phyloP scores from a whole-genome alignment of 768 basidiomycete genomes.

The Psilocybe subaeruginosa region DNA sequence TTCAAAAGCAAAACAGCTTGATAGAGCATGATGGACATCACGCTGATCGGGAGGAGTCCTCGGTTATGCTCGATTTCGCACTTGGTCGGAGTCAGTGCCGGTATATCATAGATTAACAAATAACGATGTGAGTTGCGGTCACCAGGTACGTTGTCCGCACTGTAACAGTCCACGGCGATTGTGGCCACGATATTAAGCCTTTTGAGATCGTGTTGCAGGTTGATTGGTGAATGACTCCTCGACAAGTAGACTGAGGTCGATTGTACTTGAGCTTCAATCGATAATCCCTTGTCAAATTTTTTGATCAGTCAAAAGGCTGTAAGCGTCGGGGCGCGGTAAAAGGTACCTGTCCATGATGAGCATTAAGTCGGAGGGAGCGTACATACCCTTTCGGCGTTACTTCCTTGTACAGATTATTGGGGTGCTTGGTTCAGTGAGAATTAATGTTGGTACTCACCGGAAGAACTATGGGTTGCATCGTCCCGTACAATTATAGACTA shows the following conservation, averaged over 20 bases:
- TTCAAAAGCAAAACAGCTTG: too few species aligned
- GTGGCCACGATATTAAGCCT: not conserved
- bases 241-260: not conserved
- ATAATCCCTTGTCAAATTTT: not conserved
- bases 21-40: not conserved
- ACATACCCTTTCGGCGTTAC: not conserved
- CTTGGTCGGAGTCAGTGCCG: too few species aligned
- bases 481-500: not conserved
- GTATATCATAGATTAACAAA: too few species aligned
- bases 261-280: not conserved
- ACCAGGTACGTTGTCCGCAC: constrained; percentile 46
- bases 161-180: constrained; percentile 28
- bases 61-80: constrained; percentile 33
- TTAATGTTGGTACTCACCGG: too few species aligned
- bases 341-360: not conserved
- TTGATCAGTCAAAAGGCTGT: not conserved
- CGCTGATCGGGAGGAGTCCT: constrained; percentile 69
- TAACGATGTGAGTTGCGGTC: constrained; percentile 44
- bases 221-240: constrained; percentile 4
- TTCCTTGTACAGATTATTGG: not conserved
- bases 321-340: not conserved
- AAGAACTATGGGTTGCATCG: not conserved
- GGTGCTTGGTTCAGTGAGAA: not conserved
- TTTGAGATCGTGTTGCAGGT: constrained; percentile 4
- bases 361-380: not conserved